Evolutionary conservation across 352 stramenopile species (phyloP), one percentile per base, ranked within the genome.

Genomic region (Pythium brassicae): DNA sequence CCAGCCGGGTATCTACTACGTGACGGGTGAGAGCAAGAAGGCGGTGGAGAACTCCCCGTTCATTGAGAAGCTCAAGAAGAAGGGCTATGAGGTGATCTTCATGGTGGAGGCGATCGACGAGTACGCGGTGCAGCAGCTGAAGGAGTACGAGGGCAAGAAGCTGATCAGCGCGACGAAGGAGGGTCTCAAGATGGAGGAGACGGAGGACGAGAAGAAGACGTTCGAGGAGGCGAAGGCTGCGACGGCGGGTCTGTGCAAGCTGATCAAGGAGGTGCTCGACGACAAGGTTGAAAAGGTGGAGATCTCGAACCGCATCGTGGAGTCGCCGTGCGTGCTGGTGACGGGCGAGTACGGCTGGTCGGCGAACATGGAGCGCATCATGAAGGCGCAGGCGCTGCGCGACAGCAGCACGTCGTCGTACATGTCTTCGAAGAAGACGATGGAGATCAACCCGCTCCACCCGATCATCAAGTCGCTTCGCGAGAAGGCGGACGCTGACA

Each of bases 251-350:
- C 74, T 99, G 44, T 99, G 96, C 94, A 99, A 99, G 86, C 82
- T 99, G 49, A 99, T 99, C 72, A 99, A 99, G 91, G 97, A 99
- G 72, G 95, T 99, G 19, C 86, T 99, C 50, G 97, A 98, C 66
- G 97, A 99, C 83, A 99, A 99, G 95, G 96, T 99, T 42, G 97
- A 99, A 77, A 99, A 99, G 94, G 97, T 99, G 25, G 86, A 98
- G 66, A 97, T 99, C 52, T 99, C 96, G 47, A 98, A 98, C 87
- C 95, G 97, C 81, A 96, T 99, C 40, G 96, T 97, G 4, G 96
- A 99, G 69, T 99, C 95, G 50, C 97, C 97, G 39, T 99, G 97
- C 68, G 93, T 97, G 52, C 92, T 99, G 27, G 97, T 99, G 27
- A 99, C 97, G 23, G 97, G 97, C 56, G 97, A 99, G 78, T 99